These are phyloP conservation scores for Curvularia lunata DNA, from an alignment of 2,329 filamentous ascomycete species.

Conservation along the genomic window DNA sequence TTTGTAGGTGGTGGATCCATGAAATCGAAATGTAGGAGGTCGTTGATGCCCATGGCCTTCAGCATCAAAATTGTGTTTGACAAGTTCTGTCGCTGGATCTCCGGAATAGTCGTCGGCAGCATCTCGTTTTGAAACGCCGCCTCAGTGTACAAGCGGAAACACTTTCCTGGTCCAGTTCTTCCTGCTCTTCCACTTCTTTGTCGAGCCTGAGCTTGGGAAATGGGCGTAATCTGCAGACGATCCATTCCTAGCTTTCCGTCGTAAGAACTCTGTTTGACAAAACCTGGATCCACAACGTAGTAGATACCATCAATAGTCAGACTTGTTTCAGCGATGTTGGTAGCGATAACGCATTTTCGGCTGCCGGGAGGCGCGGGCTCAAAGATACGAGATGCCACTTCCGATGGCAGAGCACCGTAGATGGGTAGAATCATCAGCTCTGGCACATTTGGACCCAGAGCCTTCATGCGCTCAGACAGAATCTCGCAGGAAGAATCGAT, in stretches of 20 bases:
- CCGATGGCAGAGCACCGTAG: conserved; percentile 91
- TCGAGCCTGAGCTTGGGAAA: conserved; percentile 95
- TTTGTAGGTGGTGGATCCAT: conserved; percentile 99
- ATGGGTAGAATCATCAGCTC: conserved; percentile 93
- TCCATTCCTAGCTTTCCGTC: conserved; percentile 99
- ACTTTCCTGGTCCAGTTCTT: conserved; percentile 89
- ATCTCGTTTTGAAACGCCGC: conserved; percentile 95
- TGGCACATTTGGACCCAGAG: conserved; percentile 85
- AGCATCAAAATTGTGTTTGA: conserved; percentile 95
- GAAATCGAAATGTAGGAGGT: conserved; percentile 95
- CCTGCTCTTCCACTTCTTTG: conserved; percentile 92
- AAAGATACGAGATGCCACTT: conserved; percentile 94
- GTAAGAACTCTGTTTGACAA: conserved; percentile 97
- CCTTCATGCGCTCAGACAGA: conserved; percentile 94
- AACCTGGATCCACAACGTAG: conserved; percentile 95
- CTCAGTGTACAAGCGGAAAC: conserved; percentile 92
- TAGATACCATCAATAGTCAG: conserved; percentile 98
- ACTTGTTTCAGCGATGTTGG: conserved; percentile 97
- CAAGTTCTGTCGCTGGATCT: conserved; percentile 94
- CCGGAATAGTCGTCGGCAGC: conserved; percentile 92
- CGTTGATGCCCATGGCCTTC: conserved; percentile 99
- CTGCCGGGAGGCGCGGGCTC: conserved; percentile 86
- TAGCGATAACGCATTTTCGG: conserved; percentile 95
- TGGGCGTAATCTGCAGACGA: conserved; percentile 90
- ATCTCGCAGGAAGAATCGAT: conserved; percentile 96